These are phyloP conservation scores for Acacia confusa DNA, from an alignment of 306 rosid species.

Conservation along the genomic window DNA sequence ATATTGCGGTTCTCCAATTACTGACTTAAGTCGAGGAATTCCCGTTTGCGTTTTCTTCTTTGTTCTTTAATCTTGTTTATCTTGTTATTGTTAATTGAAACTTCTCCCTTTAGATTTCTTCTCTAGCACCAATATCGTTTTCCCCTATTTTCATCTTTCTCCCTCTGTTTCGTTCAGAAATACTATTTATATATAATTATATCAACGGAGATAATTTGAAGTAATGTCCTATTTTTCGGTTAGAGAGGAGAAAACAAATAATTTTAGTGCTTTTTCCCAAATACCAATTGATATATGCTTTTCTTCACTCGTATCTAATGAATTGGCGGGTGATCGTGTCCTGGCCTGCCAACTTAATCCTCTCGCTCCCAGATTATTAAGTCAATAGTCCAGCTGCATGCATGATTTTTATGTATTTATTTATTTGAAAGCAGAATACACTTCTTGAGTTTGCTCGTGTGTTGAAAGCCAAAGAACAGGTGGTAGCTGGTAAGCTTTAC, in stretches of 20 bases:
- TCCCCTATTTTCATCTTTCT: not conserved
- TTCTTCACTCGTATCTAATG: not conserved
- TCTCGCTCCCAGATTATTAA: not conserved
- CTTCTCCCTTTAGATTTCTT: not conserved
- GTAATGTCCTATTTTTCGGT: not conserved
- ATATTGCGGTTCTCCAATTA: not conserved
- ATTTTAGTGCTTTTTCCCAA: not conserved
- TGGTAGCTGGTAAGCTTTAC: conserved; percentile 55
- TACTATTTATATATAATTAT: not conserved
- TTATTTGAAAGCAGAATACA: conserved; percentile 40
- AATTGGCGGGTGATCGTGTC: not conserved
- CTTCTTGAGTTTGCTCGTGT: conserved; percentile 54
- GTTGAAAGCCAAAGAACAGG: conserved; percentile 50
- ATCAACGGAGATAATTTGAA: not conserved
- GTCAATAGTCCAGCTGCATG: not conserved
- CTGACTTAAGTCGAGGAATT: not conserved
- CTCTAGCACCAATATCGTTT: not conserved
- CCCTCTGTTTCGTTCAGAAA: not conserved
- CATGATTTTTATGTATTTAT: not conserved
- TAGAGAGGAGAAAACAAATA: not conserved
- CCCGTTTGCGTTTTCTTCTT: not conserved
- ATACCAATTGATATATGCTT: not conserved
- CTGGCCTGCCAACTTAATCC: not conserved
- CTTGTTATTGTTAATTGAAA: not conserved
- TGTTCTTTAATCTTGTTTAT: not conserved